Evolutionary conservation across 176 grass and related monocot species (phyloP).

Genomic region (Carex littledalei): DNA sequence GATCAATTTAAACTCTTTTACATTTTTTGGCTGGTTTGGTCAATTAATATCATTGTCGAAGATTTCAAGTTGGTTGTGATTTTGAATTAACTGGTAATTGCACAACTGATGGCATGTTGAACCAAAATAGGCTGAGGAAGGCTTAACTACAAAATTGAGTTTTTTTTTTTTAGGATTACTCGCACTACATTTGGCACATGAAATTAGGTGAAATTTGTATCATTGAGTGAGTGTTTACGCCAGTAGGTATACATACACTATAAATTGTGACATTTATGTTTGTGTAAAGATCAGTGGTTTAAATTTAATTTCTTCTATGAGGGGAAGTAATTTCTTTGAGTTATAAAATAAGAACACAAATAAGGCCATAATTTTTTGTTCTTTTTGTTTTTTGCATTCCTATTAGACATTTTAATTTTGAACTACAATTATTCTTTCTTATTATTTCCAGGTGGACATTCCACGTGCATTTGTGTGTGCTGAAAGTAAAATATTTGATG

Average conservation of each 20-base stretch:
- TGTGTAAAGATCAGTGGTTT: neutral
- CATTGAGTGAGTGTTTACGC: neutral
- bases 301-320: neutral
- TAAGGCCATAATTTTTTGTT: neutral
- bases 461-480: constrained; percentile 98
- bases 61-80: constrained; percentile 2
- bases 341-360: neutral
- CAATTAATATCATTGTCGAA: neutral
- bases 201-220: neutral
- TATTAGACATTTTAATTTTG: neutral
- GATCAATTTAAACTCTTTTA: neutral
- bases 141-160: neutral
- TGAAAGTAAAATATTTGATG: constrained; percentile 99
- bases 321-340: neutral
- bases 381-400: neutral
- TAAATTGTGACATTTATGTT: neutral
- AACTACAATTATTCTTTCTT: neutral
- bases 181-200: neutral
- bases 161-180: neutral
- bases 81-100: neutral
- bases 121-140: neutral
- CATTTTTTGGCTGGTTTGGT: neutral
- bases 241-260: neutral
- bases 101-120: neutral
- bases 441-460: constrained; percentile 77